A percentile compares a stretch with the other conserved stretches of the same genome.
Conservation (phyloP, 352 stramenopile genomes). For the Pythium phragmitis region DNA sequence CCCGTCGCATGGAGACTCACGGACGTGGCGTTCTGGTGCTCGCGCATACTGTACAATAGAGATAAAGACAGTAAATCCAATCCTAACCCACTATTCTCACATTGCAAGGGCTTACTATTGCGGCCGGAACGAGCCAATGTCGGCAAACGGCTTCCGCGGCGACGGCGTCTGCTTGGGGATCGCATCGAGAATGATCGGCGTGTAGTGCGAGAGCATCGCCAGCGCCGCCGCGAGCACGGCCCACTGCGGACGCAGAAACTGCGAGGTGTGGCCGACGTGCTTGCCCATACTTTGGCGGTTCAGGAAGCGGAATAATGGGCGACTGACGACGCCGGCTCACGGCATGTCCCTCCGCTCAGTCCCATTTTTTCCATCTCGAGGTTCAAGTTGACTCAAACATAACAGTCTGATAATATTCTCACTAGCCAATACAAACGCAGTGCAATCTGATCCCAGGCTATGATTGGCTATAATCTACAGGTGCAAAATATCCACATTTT, state of each 20-base stretch:
- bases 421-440: not conserved
- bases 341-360: not conserved
- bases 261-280: constrained; percentile 12
- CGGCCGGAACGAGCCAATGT: constrained; percentile 43
- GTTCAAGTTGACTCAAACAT: constrained; percentile 6
- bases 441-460: not conserved
- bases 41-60: constrained; percentile 26
- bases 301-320: not conserved
- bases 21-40: constrained; percentile 48
- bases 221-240: constrained; percentile 30
- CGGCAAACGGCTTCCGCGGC: constrained; percentile 36
- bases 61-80: not conserved
- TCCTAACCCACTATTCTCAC: not conserved
- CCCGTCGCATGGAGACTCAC: constrained; percentile 43
- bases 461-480: constrained; percentile 12
- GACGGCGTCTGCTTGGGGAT: constrained; percentile 29
- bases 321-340: not conserved
- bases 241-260: constrained; percentile 36
- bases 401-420: not conserved
- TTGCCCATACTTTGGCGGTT: constrained; percentile 25
- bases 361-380: not conserved
- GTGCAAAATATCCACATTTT: constrained; percentile 6
- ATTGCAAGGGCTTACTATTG: constrained; percentile 35
- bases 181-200: constrained; percentile 25
- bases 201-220: constrained; percentile 29